Evolutionary conservation across 805 yeast genomes (phyloP), one percentile per base, ranked within the genome.

Genomic region (Lachancea sp.): DNA sequence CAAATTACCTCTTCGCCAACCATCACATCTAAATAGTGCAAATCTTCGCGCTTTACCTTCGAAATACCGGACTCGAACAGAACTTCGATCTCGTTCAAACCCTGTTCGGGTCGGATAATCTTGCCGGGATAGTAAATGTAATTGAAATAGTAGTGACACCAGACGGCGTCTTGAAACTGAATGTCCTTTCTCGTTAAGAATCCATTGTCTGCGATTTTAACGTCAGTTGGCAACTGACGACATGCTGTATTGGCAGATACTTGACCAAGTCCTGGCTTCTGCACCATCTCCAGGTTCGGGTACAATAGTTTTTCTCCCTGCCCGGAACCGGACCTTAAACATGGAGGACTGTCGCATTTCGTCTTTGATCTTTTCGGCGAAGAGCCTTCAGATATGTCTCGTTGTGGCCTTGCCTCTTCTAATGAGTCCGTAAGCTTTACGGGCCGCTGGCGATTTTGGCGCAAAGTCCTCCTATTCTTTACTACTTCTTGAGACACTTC

Each of bases 1-100:
- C 70, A 47, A 12, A 61, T 60, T 1, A 81, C 67, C 1, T 43
- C 51, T 47, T 81, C 87, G 2, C 84, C 86, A 13, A 80, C 58
- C 29, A 75, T 56, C 2, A 81, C 57, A 52, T 76, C 83, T 17
- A 80, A 58, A 54, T 65, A 28, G 69, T 58, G 51, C 61, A 75
- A 32, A 52, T 68, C 49, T n/a, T 52, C 55, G 16, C 43, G 43
- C 22, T 51, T 52, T 1, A 46, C 46, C 11, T 36, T 22, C 3
- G 50, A 39, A 34, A 44, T 29, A 3, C 54, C 57, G 3, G 49
- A 38, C 25, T 51, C 58, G 36, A 56, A 56, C 8, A 43, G 30
- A 7, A 60, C 58, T 29, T 45, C 40, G 12, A 46, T 45, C 9
- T 28, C 33, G 13, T 46, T 47, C 2, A 44, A 28, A 2, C 32